Evolutionary conservation across 345 rosid species (phyloP), one percentile per base, ranked within the genome.

Genomic region (Eucalyptus albens): DNA sequence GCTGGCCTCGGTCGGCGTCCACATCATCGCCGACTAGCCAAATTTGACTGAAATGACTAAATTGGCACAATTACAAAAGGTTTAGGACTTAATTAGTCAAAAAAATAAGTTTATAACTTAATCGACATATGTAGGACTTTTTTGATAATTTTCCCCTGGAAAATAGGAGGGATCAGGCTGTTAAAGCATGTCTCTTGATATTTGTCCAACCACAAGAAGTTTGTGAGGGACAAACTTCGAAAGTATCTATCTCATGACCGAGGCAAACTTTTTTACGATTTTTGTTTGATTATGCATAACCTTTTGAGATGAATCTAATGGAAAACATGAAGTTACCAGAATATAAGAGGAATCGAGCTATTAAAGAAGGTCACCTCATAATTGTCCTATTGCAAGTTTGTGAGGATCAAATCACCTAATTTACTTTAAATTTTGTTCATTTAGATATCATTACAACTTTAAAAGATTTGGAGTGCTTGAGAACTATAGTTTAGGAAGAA

Each of bases 21-120:
- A 53, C 10, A 21, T 53, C 4, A 53, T 1, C 0, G 1, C 2
- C 5, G 0, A 22, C 11, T 0, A 0, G 5, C 2, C 59, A 53
- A 53, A 19, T 53, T 53, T 53, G 59, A 0, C 0, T 1, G 2
- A 8, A 53, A 53, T 8, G 26, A 53, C 11, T 53, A 0, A 53
- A 53, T 53, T 53, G 0, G 2, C 59, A 53, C 0, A 53, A 21
- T 4, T 53, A 9, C 5, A 53, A 53, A 53, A 2, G 1, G 0
- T 53, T 53, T 53, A 53, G 0, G 4, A 53, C 59, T 53, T 9
- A 21, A 7, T 53, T 53, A 8, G 22, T 1, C 11, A 3, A 8
- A 53, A 53, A 53, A 53, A 53, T 19, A 8, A 53, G 24, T 53
- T 53, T 2, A 53, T 8, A 8, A 21, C 59, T 21, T 0, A 53